These are phyloP conservation scores for Paecilomyces sp. DNA, from an alignment of 2,329 filamentous ascomycete genomes.

Conservation along the genomic window DNA sequence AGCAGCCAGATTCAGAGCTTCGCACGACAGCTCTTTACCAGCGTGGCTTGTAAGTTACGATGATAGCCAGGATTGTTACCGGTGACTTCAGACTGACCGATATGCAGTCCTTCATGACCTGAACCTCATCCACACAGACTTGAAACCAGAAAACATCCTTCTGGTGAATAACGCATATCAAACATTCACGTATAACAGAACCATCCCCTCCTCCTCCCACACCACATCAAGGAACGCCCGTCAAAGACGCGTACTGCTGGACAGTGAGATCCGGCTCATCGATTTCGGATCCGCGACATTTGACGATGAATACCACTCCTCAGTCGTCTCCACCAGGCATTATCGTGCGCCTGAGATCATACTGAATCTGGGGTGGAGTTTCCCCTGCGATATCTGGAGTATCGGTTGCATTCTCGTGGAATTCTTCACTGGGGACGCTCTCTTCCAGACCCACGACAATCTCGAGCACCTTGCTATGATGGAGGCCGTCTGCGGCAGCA, in stretches of 20 bases:
- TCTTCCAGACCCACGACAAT: constrained; percentile 64
- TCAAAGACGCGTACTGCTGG: constrained; percentile 56
- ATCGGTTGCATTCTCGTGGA: constrained; percentile 63
- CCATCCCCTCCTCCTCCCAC: constrained; percentile 58
- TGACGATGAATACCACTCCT: constrained; percentile 62
- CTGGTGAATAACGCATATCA: constrained; percentile 59
- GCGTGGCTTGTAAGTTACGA: constrained; percentile 82
- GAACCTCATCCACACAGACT: constrained; percentile 87
- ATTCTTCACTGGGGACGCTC: constrained; percentile 61
- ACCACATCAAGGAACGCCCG: constrained; percentile 51
- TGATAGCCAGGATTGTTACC: neutral
- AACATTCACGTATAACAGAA: constrained; percentile 62
- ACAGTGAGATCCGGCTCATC: constrained; percentile 60
- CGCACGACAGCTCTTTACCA: constrained; percentile 92
- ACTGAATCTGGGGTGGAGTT: constrained; percentile 60
- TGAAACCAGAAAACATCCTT: constrained; percentile 63
- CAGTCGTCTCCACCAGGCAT: constrained; percentile 59
- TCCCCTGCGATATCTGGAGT: constrained; percentile 63
- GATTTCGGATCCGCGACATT: constrained; percentile 64
- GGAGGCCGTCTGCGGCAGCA: constrained; percentile 54
- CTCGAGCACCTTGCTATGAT: constrained; percentile 64
- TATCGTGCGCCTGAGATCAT: constrained; percentile 64
- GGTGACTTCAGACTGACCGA: constrained; percentile 15
- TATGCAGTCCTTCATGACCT: constrained; percentile 80
- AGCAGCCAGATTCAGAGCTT: constrained; percentile 98